These are phyloP conservation scores for Tetrastigma voinierianum DNA, from an alignment of 164 flowering plant species.

Conservation along the genomic window DNA sequence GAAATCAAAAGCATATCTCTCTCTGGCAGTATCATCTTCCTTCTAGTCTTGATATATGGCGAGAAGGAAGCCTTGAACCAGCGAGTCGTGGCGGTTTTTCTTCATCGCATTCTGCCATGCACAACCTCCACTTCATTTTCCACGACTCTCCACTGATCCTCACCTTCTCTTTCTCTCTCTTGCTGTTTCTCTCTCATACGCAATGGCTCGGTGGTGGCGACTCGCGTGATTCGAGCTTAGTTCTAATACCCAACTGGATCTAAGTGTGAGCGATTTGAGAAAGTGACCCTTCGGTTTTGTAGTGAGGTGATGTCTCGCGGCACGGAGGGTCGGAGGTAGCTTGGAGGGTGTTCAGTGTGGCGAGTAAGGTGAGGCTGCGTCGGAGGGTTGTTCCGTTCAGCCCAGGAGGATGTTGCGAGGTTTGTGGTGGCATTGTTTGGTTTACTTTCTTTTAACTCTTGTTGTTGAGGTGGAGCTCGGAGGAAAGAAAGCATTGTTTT, in stretches of 20 bases:
- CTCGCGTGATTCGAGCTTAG: conserved; percentile 34
- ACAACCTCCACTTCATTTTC: not conserved
- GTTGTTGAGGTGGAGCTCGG: too few relatives aligned
- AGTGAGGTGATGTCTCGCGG: conserved; percentile 20
- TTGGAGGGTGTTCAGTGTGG: conserved; percentile 13
- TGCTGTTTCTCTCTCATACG: not conserved
- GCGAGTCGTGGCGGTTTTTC: conserved; percentile 29
- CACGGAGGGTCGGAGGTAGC: conserved; percentile 11
- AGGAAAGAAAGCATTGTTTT: too few relatives aligned
- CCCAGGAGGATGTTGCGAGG: conserved; percentile 45
- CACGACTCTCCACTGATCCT: not conserved
- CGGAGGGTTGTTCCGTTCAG: conserved; percentile 34
- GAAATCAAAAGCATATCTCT: too few relatives aligned
- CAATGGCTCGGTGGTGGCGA: conserved; percentile 51
- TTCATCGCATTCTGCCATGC: conserved; percentile 13
- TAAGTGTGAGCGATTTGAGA: conserved; percentile 25
- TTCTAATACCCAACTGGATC: conserved; percentile 30
- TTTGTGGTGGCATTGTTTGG: conserved; percentile 5
- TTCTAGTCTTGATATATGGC: too few relatives aligned
- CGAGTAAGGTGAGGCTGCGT: conserved; percentile 23
- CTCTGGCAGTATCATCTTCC: too few relatives aligned
- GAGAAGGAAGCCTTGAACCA: conserved; percentile 12
- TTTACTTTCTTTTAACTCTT: not conserved
- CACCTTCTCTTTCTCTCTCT: conserved; percentile 6
- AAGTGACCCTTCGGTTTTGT: conserved; percentile 38